A percentile compares a stretch with the other conserved stretches of the same genome.
phyloP scores from a whole-genome alignment of 2,329 filamentous ascomycete genomes.

The Rutstroemia sp. region DNA sequence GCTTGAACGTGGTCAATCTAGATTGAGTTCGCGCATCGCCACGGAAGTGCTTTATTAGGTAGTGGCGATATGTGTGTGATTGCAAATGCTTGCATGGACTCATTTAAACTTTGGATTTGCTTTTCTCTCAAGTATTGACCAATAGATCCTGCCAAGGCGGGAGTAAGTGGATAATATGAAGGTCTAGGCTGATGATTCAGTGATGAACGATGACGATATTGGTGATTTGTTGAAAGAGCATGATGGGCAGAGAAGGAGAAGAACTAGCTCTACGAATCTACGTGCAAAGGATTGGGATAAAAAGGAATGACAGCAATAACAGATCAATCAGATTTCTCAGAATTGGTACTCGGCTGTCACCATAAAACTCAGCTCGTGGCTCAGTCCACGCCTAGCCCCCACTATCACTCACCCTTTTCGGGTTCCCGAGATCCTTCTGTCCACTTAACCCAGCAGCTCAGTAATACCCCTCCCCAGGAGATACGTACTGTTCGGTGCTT shows the following conservation, averaged over 20 bases:
- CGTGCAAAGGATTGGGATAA: not conserved
- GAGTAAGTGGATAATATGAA: not conserved
- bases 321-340: not conserved
- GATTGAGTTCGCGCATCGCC: not conserved
- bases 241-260: not conserved
- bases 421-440: not conserved
- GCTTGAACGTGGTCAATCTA: slow-evolving; percentile 9
- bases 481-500: not conserved
- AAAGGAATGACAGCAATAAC: not conserved
- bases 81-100: not conserved
- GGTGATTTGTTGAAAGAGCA: no score
- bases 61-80: not conserved
- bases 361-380: slow-evolving; percentile 1
- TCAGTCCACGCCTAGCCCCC: not conserved
- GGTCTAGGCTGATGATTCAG: not conserved
- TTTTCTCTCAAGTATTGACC: not conserved
- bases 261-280: not conserved
- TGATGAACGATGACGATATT: not conserved
- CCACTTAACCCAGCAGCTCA: not conserved
- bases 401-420: not conserved
- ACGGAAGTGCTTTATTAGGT: not conserved
- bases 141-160: not conserved
- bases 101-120: no score
- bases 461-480: not conserved
- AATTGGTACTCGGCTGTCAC: not conserved